Conservation (phyloP, 305 asterid species). For the Withania somnifera region DNA sequence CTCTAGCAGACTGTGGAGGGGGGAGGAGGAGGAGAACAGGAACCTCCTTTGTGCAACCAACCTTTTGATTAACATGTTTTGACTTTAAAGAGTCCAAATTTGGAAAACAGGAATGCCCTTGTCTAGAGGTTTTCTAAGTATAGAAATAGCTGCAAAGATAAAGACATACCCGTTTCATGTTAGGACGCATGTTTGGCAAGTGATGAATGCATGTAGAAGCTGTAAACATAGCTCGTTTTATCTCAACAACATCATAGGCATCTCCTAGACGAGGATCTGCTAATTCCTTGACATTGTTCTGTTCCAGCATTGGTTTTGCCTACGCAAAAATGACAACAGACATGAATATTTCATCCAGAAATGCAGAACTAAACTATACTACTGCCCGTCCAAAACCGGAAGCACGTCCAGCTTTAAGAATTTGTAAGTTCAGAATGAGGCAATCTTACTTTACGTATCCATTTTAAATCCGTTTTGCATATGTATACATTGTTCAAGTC, state of each 20-base stretch:
- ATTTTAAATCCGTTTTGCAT: not conserved
- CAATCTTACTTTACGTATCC: not conserved
- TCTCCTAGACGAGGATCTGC: constrained; percentile 69
- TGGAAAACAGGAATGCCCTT: not conserved
- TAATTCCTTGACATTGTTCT: constrained; percentile 50
- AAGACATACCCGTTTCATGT: constrained; percentile 63
- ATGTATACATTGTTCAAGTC: not conserved
- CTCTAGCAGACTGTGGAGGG: not conserved
- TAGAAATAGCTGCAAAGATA: not conserved
- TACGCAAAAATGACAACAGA: constrained; percentile 5
- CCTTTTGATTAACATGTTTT: not conserved
- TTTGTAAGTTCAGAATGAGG: not conserved
- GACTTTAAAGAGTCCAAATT: not conserved
- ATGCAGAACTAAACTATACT: not conserved
- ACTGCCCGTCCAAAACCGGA: not conserved
- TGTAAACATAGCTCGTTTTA: constrained; percentile 70
- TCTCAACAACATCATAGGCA: constrained; percentile 40
- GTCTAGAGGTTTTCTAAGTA: not conserved
- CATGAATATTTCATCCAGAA: not conserved
- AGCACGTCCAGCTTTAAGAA: not conserved
- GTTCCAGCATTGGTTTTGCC: constrained; percentile 89
- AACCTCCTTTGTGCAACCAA: not conserved
- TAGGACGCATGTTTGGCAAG: constrained; percentile 74
- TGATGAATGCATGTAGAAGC: constrained; percentile 92
- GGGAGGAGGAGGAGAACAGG: not conserved